Conservation (phyloP, 202 grass and related monocot species). For the Musa balbisiana region DNA sequence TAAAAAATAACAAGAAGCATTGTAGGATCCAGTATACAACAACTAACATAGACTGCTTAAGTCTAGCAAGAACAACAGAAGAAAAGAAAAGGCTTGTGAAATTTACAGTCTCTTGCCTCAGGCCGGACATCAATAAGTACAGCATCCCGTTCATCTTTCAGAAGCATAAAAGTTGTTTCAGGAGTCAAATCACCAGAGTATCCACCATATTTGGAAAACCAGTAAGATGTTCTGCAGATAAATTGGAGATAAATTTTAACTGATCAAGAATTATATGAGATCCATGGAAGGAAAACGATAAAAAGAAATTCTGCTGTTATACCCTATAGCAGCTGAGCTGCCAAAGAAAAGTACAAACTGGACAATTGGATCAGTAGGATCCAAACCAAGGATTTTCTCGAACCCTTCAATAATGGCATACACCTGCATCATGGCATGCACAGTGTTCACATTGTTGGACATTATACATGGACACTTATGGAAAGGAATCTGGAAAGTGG, state of each 20-base stretch:
- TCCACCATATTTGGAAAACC: slow-evolving; percentile 60
- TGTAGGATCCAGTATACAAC: slow-evolving; percentile 14
- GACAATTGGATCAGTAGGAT: slow-evolving; percentile 79
- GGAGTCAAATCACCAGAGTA: slow-evolving; percentile 81
- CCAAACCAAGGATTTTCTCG: slow-evolving; percentile 81
- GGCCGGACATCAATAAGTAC: slow-evolving; percentile 94
- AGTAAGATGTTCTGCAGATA: slow-evolving; percentile 56
- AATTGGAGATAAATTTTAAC: slow-evolving; percentile 19
- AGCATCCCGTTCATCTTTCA: slow-evolving; percentile 66
- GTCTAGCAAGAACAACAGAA: not conserved
- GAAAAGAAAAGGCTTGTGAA: slow-evolving; percentile 66
- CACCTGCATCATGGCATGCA: slow-evolving; percentile 33
- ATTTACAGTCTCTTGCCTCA: slow-evolving; percentile 99
- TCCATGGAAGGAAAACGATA: slow-evolving; percentile 8
- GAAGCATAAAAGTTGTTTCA: slow-evolving; percentile 61
- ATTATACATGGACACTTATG: slow-evolving; percentile 1
- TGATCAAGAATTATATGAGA: slow-evolving; percentile 17
- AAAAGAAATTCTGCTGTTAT: slow-evolving; percentile 25
- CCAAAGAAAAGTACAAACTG: slow-evolving; percentile 61
- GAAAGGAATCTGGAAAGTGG: not conserved
- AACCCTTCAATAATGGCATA: slow-evolving; percentile 55
- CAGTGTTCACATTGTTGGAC: not conserved
- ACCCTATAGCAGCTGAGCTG: slow-evolving; percentile 67
- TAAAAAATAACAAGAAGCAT: slow-evolving; percentile 16
- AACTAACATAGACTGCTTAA: not conserved